Conservation (phyloP, 2,329 filamentous ascomycete species). For the Neocatenulostroma microsporum region DNA sequence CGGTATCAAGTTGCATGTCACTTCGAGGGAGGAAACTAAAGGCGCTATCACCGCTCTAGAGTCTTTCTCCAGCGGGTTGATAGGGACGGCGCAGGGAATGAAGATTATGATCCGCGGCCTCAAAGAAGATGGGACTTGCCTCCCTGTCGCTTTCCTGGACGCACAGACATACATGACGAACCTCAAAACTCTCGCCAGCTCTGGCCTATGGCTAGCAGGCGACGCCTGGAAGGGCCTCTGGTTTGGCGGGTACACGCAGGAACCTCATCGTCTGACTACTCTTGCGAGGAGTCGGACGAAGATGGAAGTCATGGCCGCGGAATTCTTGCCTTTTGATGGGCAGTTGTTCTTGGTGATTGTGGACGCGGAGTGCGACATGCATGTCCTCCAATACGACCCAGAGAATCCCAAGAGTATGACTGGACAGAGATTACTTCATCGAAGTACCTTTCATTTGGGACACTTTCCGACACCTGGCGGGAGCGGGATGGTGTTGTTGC, state of each 20-base stretch:
- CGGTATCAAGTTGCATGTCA: constrained; percentile 72
- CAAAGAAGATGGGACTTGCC: constrained; percentile 85
- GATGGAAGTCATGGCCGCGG: constrained; percentile 70
- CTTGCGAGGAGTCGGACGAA: constrained; percentile 77
- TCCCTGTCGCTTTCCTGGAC: constrained; percentile 95
- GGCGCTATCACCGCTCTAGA: constrained; percentile 79
- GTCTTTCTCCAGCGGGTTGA: constrained; percentile 72
- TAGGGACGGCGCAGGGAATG: constrained; percentile 89
- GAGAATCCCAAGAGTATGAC: constrained; percentile 92
- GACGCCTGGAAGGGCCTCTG: constrained; percentile 91
- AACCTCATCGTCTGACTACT: constrained; percentile 89
- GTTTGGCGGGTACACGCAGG: constrained; percentile 95
- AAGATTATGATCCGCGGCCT: constrained; percentile 96
- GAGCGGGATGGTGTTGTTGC: constrained; percentile 61
- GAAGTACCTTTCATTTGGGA: constrained; percentile 79
- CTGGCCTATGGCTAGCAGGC: constrained; percentile 77
- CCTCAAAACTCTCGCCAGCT: constrained; percentile 74
- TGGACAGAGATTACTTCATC: constrained; percentile 77
- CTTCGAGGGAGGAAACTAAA: constrained; percentile 84
- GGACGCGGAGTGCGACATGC: constrained; percentile 77
- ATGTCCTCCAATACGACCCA: constrained; percentile 88
- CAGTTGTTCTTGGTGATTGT: constrained; percentile 75
- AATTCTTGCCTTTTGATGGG: constrained; percentile 80
- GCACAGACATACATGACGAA: constrained; percentile 89
- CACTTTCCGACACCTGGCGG: constrained; percentile 64